Percentiles rank a stretch among this genome's conserved stretches.
phyloP scores from a whole-genome alignment of 129 eudicot species.

The Pulicaria dysenterica region DNA sequence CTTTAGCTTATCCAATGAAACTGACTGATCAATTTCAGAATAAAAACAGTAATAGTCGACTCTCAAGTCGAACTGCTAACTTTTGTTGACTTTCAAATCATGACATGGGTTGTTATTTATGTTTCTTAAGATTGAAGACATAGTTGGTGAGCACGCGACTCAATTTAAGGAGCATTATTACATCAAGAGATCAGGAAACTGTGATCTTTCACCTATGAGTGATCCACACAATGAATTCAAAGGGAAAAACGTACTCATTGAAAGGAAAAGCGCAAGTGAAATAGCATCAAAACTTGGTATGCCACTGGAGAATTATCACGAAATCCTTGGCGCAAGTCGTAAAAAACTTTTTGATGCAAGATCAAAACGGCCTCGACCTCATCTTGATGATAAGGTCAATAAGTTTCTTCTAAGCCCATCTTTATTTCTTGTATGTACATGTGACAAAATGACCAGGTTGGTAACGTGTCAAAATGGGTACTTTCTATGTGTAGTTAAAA shows the following conservation, averaged over 20 bases:
- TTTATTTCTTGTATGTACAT: not conserved
- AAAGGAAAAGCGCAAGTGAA: slow-evolving; percentile 59
- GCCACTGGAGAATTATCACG: slow-evolving; percentile 59
- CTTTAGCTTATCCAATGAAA: not conserved
- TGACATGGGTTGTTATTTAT: not conserved
- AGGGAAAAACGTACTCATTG: slow-evolving; percentile 88
- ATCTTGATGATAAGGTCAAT: slow-evolving; percentile 82
- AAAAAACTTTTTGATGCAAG: slow-evolving; percentile 74
- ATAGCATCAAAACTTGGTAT: slow-evolving; percentile 65
- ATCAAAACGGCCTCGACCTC: slow-evolving; percentile 82
- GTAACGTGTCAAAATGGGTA: slow-evolving; percentile 2
- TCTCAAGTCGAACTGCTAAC: not conserved
- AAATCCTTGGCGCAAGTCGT: slow-evolving; percentile 59
- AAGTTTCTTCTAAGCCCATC: not conserved
- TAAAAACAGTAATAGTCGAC: not conserved
- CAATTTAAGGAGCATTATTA: slow-evolving; percentile 82
- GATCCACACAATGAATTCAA: slow-evolving; percentile 86
- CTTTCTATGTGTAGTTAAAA: not conserved
- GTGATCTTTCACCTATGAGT: slow-evolving; percentile 87
- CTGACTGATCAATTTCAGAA: not conserved
- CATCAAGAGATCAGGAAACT: slow-evolving; percentile 73
- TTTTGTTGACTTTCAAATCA: slow-evolving; percentile 8
- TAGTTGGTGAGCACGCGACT: slow-evolving; percentile 62
- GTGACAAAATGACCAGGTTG: not conserved
- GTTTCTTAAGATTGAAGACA: slow-evolving; percentile 56